Conservation (phyloP, 257 asterid genomes). For the Nicotiana tomentosiformis region DNA sequence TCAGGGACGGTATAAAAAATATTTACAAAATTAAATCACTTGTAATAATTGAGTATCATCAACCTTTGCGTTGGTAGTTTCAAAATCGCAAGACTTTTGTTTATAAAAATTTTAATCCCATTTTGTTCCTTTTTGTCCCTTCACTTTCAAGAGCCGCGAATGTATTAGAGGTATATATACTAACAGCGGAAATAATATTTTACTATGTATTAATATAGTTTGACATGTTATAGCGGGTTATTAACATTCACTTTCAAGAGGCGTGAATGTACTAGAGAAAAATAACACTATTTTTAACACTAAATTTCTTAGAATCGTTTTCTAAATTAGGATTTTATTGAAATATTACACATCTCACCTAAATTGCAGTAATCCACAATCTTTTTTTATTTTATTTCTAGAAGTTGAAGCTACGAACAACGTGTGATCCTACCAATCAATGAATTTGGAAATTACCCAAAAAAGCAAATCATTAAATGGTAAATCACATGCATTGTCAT, state of each 20-base stretch:
- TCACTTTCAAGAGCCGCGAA: neutral
- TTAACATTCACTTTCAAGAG: neutral
- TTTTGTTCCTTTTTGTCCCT: no score
- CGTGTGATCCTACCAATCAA: neutral
- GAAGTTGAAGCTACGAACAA: neutral
- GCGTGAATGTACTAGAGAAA: neutral
- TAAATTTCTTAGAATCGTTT: neutral
- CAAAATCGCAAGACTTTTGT: no score
- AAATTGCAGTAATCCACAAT: neutral
- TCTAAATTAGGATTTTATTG: neutral
- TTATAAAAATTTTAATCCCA: no score
- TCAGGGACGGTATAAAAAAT: no score
- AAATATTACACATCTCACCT: neutral
- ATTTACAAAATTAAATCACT: no score
- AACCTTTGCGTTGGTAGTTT: no score
- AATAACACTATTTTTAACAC: neutral
- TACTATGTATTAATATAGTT: no score
- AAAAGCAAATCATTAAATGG: neutral
- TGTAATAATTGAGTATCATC: no score
- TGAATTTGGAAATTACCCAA: neutral
- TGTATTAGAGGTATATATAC: neutral
- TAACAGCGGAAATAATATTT: no score
- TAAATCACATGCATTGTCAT: neutral
- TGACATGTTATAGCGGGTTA: neutral
- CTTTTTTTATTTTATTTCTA: no score